These are phyloP conservation scores for Penicillium crustosum DNA, from an alignment of 2,329 filamentous ascomycete genomes.

Conservation along the genomic window DNA sequence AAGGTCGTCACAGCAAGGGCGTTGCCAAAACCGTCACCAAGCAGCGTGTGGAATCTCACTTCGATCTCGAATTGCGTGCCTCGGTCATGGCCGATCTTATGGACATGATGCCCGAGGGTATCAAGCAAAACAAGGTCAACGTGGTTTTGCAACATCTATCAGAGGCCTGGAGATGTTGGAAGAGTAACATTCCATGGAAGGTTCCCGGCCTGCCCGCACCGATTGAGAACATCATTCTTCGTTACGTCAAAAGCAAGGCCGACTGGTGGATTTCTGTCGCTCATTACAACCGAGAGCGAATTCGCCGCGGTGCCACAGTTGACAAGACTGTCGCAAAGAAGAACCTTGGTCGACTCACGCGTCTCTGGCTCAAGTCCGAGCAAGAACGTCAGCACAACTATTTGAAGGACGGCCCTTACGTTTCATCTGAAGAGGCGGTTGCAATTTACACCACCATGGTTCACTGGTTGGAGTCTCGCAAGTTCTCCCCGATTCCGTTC, in stretches of 20 bases:
- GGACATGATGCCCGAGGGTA: conserved; percentile 99
- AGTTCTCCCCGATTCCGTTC: conserved; percentile 98
- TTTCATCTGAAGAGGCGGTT: conserved; percentile 96
- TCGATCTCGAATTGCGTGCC: conserved; percentile 92
- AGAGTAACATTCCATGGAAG: conserved; percentile 99
- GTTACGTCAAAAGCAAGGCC: conserved; percentile 98
- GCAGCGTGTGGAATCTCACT: conserved; percentile 97
- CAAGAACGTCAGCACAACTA: conserved; percentile 99
- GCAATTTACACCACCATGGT: conserved; percentile 99
- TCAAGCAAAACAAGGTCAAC: conserved; percentile 99
- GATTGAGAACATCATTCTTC: conserved; percentile 97
- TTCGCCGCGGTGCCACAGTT: conserved; percentile 91
- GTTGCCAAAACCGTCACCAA: conserved; percentile 99
- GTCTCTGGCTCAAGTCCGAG: conserved; percentile 96
- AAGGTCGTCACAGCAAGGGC: conserved; percentile 97
- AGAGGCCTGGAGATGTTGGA: conserved; percentile 99
- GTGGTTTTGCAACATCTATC: conserved; percentile 95
- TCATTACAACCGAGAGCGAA: conserved; percentile 97
- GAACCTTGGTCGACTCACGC: conserved; percentile 90
- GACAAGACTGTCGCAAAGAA: conserved; percentile 99
- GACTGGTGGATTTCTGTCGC: conserved; percentile 99
- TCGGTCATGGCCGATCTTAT: conserved; percentile 99
- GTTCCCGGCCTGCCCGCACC: conserved; percentile 93
- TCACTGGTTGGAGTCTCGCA: conserved; percentile 96
- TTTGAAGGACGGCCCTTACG: conserved; percentile 98